Conservation (phyloP, 2,329 filamentous ascomycete species). For the Parascedosporium putredinis region DNA sequence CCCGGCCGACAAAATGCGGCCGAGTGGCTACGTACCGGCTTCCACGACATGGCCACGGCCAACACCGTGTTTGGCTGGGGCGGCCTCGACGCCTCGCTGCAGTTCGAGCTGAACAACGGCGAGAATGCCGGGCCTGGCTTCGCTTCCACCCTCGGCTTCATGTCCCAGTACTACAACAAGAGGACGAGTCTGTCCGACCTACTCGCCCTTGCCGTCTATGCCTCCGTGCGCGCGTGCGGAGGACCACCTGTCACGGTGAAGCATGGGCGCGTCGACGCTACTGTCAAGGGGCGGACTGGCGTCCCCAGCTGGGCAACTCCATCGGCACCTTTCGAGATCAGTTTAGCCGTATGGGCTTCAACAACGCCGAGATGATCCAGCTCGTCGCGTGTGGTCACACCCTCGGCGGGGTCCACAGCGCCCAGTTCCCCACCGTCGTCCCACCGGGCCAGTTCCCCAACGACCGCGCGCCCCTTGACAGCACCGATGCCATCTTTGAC, state of each 20-base stretch:
- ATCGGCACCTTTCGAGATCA: conserved; percentile 40
- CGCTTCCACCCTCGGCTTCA: conserved; percentile 40
- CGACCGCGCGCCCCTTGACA: conserved; percentile 36
- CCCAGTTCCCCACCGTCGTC: conserved; percentile 43
- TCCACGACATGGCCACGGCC: conserved; percentile 51
- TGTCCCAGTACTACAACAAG: conserved; percentile 40
- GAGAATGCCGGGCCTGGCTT: conserved; percentile 50
- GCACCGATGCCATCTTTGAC: conserved; percentile 39
- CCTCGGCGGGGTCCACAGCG: conserved; percentile 46
- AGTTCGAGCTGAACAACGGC: conserved; percentile 43
- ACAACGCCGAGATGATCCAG: conserved; percentile 45
- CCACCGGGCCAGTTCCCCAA: conserved; percentile 30
- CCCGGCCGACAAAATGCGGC: conserved; percentile 47
- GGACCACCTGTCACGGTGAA: conserved; percentile 44
- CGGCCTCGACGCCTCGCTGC: conserved; percentile 49
- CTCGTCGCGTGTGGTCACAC: conserved; percentile 52
- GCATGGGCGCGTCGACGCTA: conserved; percentile 45
- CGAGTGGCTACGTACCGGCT: conserved; percentile 51
- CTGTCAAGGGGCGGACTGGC: conserved; percentile 31
- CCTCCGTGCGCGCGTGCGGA: conserved; percentile 47
- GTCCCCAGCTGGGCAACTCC: conserved; percentile 35
- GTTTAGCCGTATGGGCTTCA: conserved; percentile 49
- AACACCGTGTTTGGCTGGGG: conserved; percentile 36
- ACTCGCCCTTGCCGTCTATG: conserved; percentile 47
- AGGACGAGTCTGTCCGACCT: conserved; percentile 45